A percentile compares a stretch with the other conserved stretches of the same genome.
These are phyloP conservation scores for Globisporangium viniferum DNA, from an alignment of 352 stramenopile species.

Conservation along the genomic window DNA sequence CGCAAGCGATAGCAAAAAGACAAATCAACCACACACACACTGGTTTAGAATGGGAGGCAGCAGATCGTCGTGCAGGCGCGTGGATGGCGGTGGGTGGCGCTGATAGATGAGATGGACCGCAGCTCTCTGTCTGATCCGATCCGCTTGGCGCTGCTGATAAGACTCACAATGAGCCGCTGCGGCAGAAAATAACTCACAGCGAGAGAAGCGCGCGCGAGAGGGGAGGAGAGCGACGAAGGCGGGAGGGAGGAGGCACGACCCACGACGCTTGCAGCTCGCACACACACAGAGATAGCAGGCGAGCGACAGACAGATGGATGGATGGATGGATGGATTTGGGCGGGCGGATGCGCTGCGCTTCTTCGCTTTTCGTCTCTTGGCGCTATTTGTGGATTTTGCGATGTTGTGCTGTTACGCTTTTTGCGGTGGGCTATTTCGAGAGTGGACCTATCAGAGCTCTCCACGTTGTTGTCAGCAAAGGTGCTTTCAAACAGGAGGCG, in stretches of 20 bases:
- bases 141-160: slow-evolving; percentile 1
- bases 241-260: not conserved
- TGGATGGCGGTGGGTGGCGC: not conserved
- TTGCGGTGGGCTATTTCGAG: slow-evolving; percentile 3
- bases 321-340: not conserved
- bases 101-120: not conserved
- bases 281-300: not conserved
- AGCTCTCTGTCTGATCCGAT: slow-evolving; percentile 6
- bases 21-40: slow-evolving; percentile 16
- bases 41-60: slow-evolving; percentile 8
- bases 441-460: slow-evolving; percentile 12
- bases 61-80: not conserved
- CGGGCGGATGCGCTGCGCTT: not conserved
- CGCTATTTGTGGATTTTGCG: slow-evolving; percentile 2
- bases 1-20: slow-evolving; percentile 2
- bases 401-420: not conserved
- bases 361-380: not conserved
- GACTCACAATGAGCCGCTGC: slow-evolving; percentile 5
- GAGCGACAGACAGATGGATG: not conserved
- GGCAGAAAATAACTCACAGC: slow-evolving; percentile 15
- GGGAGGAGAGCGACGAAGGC: not conserved
- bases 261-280: not conserved
- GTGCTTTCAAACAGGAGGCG: not conserved
- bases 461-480: slow-evolving; percentile 8
- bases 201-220: not conserved